Conservation (phyloP, 2,329 filamentous ascomycete species). For the Bipolaris victoriae region DNA sequence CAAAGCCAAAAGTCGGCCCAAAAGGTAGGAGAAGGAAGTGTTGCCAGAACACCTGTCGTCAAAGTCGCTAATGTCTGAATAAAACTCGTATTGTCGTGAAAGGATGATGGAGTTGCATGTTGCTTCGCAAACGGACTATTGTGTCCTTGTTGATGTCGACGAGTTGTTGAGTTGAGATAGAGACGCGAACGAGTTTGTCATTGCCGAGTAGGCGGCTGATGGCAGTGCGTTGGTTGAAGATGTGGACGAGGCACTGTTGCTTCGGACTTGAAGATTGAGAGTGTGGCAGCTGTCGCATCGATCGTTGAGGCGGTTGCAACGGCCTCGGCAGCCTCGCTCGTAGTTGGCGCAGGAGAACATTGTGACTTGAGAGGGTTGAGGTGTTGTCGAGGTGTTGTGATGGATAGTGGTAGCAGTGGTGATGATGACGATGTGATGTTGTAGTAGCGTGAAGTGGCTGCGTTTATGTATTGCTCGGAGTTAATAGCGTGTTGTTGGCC, state of each 20-base stretch:
- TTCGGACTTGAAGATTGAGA: slow-evolving; percentile 49
- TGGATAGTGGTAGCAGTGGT: slow-evolving; percentile 3
- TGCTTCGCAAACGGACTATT: slow-evolving; percentile 18
- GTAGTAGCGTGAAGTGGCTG: slow-evolving; percentile 1
- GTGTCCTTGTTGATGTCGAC: slow-evolving; percentile 29
- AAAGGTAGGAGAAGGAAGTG: slow-evolving; percentile 11
- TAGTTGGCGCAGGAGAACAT: slow-evolving; percentile 56
- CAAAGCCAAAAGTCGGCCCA: background rate
- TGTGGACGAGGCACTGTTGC: slow-evolving; percentile 41
- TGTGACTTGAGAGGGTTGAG: slow-evolving; percentile 20
- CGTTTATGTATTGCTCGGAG: slow-evolving; percentile 5
- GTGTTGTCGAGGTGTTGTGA: background rate
- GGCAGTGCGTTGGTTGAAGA: slow-evolving; percentile 36
- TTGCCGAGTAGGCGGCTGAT: slow-evolving; percentile 45
- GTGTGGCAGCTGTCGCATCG: slow-evolving; percentile 49
- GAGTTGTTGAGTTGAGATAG: slow-evolving; percentile 40
- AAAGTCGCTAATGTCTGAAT: slow-evolving; percentile 26
- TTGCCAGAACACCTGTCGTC: slow-evolving; percentile 28
- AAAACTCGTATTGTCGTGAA: slow-evolving; percentile 26
- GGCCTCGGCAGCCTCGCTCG: slow-evolving; percentile 53
- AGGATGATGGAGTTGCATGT: background rate
- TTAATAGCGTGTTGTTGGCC: slow-evolving; percentile 9
- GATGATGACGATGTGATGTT: background rate
- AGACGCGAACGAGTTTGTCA: slow-evolving; percentile 51
- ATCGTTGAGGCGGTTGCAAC: slow-evolving; percentile 47